Conservation (phyloP, 345 rosid species). For the Linum tenue region DNA sequence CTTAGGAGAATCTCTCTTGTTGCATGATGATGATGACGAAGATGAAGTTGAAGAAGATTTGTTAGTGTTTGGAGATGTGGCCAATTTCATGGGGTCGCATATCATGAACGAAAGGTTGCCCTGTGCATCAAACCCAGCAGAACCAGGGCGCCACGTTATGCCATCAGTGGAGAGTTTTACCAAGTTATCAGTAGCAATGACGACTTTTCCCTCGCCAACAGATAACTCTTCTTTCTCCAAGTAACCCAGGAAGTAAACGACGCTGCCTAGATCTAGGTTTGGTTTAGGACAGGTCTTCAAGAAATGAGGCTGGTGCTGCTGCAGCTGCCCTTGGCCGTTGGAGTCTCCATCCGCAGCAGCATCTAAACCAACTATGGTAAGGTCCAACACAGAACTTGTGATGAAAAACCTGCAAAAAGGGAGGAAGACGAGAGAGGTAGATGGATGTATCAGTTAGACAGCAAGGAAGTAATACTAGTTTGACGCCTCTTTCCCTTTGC, state of each 20-base stretch:
- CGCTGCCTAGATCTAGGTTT: slow-evolving; percentile 68
- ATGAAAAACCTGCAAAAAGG: slow-evolving; percentile 71
- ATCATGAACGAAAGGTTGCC: slow-evolving; percentile 95
- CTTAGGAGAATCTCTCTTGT: slow-evolving; percentile 54
- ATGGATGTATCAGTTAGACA: too few relatives aligned
- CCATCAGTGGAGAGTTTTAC: slow-evolving; percentile 80
- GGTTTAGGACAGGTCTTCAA: slow-evolving; percentile 74
- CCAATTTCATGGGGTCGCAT: slow-evolving; percentile 94
- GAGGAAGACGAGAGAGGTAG: slow-evolving; percentile 1
- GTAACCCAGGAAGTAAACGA: slow-evolving; percentile 66
- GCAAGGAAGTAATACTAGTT: too few relatives aligned
- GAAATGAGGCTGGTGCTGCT: slow-evolving; percentile 56
- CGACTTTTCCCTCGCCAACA: slow-evolving; percentile 85
- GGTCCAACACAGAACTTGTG: slow-evolving; percentile 82
- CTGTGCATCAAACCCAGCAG: slow-evolving; percentile 88
- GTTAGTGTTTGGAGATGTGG: slow-evolving; percentile 69
- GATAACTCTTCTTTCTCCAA: slow-evolving; percentile 48
- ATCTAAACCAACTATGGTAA: slow-evolving; percentile 82
- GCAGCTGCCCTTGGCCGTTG: slow-evolving; percentile 30
- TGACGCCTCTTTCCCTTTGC: too few relatives aligned
- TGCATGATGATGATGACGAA: slow-evolving; percentile 59
- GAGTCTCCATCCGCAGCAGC: slow-evolving; percentile 59
- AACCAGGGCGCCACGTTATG: slow-evolving; percentile 69
- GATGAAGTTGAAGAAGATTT: slow-evolving; percentile 54
- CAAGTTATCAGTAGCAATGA: slow-evolving; percentile 88